Evolutionary conservation across 2,329 filamentous ascomycete species (phyloP).

Genomic region (Penicillium hordei): DNA sequence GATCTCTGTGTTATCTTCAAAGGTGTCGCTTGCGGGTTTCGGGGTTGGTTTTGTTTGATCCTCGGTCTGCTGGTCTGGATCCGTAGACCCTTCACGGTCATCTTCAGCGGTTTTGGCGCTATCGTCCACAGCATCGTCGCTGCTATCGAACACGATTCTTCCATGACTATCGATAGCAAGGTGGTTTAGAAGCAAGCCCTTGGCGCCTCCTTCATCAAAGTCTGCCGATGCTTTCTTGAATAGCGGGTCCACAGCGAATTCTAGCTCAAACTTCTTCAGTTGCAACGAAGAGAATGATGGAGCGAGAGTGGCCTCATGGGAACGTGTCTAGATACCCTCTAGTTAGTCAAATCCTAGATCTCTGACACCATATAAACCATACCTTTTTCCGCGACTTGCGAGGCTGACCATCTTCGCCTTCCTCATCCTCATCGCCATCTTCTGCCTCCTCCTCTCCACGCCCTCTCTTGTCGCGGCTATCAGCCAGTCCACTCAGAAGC

Average conservation of each 20-base stretch:
- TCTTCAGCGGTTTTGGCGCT: slow-evolving; percentile 41
- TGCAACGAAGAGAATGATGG: slow-evolving; percentile 84
- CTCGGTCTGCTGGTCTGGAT: slow-evolving; percentile 49
- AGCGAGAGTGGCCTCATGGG: slow-evolving; percentile 89
- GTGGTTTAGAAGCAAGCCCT: slow-evolving; percentile 91
- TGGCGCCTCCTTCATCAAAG: slow-evolving; percentile 96
- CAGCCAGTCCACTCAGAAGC: slow-evolving; percentile 86
- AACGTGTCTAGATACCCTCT: slow-evolving; percentile 55
- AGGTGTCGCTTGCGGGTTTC: slow-evolving; percentile 37
- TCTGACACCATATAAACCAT: slow-evolving; percentile 9
- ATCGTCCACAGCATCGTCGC: slow-evolving; percentile 71
- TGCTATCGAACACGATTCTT: slow-evolving; percentile 97
- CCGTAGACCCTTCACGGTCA: slow-evolving; percentile 44
- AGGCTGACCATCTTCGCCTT: slow-evolving; percentile 51
- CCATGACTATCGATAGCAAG: slow-evolving; percentile 91
- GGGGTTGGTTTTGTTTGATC: slow-evolving; percentile 38
- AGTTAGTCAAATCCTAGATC: slow-evolving; percentile 18
- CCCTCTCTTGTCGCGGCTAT: slow-evolving; percentile 67
- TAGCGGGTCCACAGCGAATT: slow-evolving; percentile 94
- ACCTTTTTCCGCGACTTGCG: slow-evolving; percentile 71
- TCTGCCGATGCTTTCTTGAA: slow-evolving; percentile 99
- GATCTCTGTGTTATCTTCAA: slow-evolving; percentile 66
- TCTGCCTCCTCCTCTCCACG: slow-evolving; percentile 63
- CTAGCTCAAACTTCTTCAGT: slow-evolving; percentile 95
- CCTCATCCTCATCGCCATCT: slow-evolving; percentile 63